Base-by-base conservation (phyloP, 1,284 basidiomycete genomes). In the Apiotrichum domesticum region DNA sequence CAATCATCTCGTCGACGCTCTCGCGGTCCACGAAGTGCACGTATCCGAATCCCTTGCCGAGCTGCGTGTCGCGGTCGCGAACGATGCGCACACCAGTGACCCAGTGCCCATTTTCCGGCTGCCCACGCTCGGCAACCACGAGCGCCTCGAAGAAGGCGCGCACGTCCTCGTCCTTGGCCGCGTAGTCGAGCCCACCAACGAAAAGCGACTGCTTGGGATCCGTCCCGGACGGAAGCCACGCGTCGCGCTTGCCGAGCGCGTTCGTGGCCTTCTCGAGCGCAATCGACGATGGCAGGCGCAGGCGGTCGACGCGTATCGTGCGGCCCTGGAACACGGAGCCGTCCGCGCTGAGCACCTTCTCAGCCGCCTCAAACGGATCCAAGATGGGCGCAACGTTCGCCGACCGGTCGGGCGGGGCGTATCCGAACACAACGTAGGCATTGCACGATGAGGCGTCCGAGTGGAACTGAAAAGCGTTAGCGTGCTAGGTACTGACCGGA, bases 11-110 rank as follows among this genome's bases (percentile, higher is more conserved):
- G 71, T 96, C 93, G 1, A 93, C 89, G 67, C 88, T 91, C 72
- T 86, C 85, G 3, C 85, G 85, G 67, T 94, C 89, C 53, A 80
- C 72, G 65, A 98, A 92, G 65, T 91, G 86, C 8, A 98, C 86
- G 72, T 98, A 98, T 9, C 87, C 94, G 71, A 98, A 95, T 1
- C 95, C 95, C 78, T 97, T 98, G n/a, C 95, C 95, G 39, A 98
- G 82, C 66, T 94, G 93, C 0, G 92, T 96, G 56, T 91, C 91
- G 65, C 85, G 85, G 76, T 98, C 95, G 46, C 92, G 83, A 46
- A 98, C 82, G 59, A 98, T 84, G 37, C 95, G 84, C 8, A 98
- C 92, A 34, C 83, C 84, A 6, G 84, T 84, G 6, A 98, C 93
- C 87, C 89, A 97, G 32, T 57, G 59, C 4, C 51, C 37, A 5